Evolutionary conservation across 768 basidiomycete genomes (phyloP).

Genomic region (Termitomyces sp.): DNA sequence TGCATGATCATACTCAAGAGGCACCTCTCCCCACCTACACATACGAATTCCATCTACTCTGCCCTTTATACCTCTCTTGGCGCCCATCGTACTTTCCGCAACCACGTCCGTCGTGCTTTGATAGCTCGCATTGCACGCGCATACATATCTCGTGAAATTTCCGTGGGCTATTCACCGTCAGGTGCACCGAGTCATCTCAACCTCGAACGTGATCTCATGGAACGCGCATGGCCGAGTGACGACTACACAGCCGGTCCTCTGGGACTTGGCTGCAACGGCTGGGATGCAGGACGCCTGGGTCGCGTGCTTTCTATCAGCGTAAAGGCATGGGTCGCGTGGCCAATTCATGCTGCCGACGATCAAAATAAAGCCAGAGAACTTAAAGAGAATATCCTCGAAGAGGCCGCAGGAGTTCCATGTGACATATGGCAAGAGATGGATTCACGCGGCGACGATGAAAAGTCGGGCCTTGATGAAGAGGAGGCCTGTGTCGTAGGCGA

Average conservation of each 20-base stretch:
- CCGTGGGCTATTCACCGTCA: slow-evolving; percentile 49
- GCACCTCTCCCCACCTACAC: slow-evolving; percentile 46
- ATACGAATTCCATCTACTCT: slow-evolving; percentile 22
- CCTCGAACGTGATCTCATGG: slow-evolving; percentile 60
- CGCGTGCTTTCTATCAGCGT: slow-evolving; percentile 49
- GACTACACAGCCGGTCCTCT: slow-evolving; percentile 32
- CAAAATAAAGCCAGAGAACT: slow-evolving; percentile 26
- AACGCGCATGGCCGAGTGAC: slow-evolving; percentile 69
- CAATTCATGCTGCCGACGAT: slow-evolving; percentile 23
- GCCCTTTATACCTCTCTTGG: slow-evolving; percentile 47
- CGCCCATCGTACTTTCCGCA: slow-evolving; percentile 57
- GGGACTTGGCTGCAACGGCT: slow-evolving; percentile 38
- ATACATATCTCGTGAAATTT: slow-evolving; percentile 52
- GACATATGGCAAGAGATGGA: slow-evolving; percentile 75
- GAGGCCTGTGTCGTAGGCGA: slow-evolving; percentile 63
- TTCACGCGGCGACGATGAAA: slow-evolving; percentile 49
- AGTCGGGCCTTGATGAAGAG: slow-evolving; percentile 51
- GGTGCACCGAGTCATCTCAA: slow-evolving; percentile 58
- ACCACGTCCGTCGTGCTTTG: slow-evolving; percentile 58
- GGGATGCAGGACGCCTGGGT: slow-evolving; percentile 61
- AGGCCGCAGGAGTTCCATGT: slow-evolving; percentile 63
- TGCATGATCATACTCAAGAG: slow-evolving; percentile 61
- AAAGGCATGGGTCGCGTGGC: slow-evolving; percentile 51
- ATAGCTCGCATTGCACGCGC: slow-evolving; percentile 60
- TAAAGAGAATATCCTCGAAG: slow-evolving; percentile 58